Conservation (phyloP, 2,329 filamentous ascomycete species). For the Trichoderma semiorbis region DNA sequence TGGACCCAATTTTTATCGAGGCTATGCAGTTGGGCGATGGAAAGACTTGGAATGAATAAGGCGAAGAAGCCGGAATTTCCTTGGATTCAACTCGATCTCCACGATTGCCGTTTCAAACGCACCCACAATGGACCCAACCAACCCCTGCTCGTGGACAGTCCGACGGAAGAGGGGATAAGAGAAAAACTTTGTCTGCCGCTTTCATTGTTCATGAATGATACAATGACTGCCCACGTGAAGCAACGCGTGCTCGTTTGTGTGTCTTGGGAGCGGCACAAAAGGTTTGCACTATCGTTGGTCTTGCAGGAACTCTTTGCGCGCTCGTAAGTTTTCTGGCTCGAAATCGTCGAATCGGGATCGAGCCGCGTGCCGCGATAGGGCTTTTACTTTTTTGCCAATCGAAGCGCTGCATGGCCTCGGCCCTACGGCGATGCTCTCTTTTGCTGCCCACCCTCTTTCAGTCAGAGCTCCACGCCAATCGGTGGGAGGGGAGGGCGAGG, state of each 20-base stretch:
- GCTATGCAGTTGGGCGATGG: background rate
- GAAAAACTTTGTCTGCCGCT: background rate
- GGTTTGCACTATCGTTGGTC: constrained; percentile 1
- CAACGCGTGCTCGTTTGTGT: background rate
- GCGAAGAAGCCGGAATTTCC: background rate
- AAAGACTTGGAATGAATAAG: background rate
- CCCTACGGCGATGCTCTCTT: background rate
- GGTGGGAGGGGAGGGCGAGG: background rate
- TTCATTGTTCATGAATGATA: background rate
- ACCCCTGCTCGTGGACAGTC: background rate
- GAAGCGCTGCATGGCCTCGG: background rate
- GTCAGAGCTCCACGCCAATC: background rate
- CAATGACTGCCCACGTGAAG: background rate
- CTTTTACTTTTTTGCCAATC: background rate
- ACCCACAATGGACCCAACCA: background rate
- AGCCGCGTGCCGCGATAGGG: background rate
- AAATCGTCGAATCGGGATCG: constrained; percentile 1
- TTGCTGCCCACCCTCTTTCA: background rate
- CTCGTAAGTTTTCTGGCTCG: background rate
- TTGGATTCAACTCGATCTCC: background rate
- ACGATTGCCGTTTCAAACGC: constrained; percentile 3
- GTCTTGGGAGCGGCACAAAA: background rate
- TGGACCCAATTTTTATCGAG: background rate
- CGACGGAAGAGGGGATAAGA: background rate
- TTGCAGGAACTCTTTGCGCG: background rate